A percentile compares a stretch with the other conserved stretches of the same genome.
phyloP scores from a whole-genome alignment of 2,329 filamentous ascomycete species.

The Pseudogymnoascus sp. region DNA sequence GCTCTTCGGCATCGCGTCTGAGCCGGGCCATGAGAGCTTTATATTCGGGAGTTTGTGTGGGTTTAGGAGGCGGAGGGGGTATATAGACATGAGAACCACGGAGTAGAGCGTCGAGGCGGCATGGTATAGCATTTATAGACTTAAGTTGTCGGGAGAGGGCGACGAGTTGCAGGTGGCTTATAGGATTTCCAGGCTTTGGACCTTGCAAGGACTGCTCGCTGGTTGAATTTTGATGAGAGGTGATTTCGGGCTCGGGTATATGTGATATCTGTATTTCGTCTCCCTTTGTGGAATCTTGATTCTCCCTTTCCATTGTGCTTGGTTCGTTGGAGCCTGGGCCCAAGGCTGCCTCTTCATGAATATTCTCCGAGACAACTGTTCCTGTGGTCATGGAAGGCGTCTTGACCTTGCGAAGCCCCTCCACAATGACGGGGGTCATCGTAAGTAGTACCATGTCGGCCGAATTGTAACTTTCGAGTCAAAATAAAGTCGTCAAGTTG shows the following conservation, averaged over 20 bases:
- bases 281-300: background rate
- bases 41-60: conserved; percentile 66
- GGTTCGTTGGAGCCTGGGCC: conserved; percentile 7
- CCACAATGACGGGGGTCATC: conserved; percentile 62
- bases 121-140: conserved; percentile 26
- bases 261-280: background rate
- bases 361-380: background rate
- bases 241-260: background rate
- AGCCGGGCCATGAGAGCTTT: conserved; percentile 80
- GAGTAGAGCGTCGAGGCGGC: conserved; percentile 61
- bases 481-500: background rate
- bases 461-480: background rate
- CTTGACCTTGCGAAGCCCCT: conserved; percentile 42
- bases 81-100: conserved; percentile 64
- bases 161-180: conserved; percentile 63
- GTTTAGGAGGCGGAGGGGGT: conserved; percentile 72
- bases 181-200: conserved; percentile 50
- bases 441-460: conserved; percentile 64
- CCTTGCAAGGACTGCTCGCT: conserved; percentile 40
- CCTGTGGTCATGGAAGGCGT: background rate
- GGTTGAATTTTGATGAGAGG: background rate
- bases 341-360: conserved; percentile 12
- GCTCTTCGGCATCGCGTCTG: conserved; percentile 72
- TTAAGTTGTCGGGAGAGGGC: conserved; percentile 49
- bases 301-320: background rate